Base-by-base conservation (phyloP, 441 rosid genomes). In the Eruca vesicaria region DNA sequence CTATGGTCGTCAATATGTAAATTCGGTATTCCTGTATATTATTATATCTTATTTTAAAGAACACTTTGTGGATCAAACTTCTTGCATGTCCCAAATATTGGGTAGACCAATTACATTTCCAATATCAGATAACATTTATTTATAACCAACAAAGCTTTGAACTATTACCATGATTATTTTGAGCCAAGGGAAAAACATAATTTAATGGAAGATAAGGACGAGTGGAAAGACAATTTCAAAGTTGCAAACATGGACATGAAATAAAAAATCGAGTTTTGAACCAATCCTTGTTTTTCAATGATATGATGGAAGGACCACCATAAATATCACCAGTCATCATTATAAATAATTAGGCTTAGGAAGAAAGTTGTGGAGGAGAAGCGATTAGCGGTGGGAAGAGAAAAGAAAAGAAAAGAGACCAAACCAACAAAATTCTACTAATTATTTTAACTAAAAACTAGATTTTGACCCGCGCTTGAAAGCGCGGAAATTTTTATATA, bases 361-460 rank as follows among this genome's bases (percentile, higher is more conserved):
- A 15, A 33, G 7, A 38, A 23, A 19, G 3, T 1, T 77, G 67
- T 77, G 80, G 77, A 6, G 2, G 52, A 66, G 65, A 66, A 60
- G 55, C 69, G 43, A 66, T 61, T 60, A 77, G 59, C 80, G 80
- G 80, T 77, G 67, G 69, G 69, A 28, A 59, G 61, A 33, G 38
- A 38, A 60, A 66, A 66, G 20, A 64, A 65, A 53, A n/a, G n/a
- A n/a, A 71, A 23, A 65, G 66, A 11, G 23, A 50, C 71, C 55
- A 70, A 2, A 9, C 43, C 67, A 76, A 50, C 62, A 45, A 14
- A n/a, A 35, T 70, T 8, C 14, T 2, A 1, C 9, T 26, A 26
- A 19, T 6, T 6, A 4, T n/a, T n/a, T n/a, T n/a, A n/a, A n/a
- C n/a, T n/a, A n/a, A n/a, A n/a, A n/a, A n/a, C n/a, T n/a, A n/a